Conservation (phyloP, 306 rosid species). For the Vigna hirtella region DNA sequence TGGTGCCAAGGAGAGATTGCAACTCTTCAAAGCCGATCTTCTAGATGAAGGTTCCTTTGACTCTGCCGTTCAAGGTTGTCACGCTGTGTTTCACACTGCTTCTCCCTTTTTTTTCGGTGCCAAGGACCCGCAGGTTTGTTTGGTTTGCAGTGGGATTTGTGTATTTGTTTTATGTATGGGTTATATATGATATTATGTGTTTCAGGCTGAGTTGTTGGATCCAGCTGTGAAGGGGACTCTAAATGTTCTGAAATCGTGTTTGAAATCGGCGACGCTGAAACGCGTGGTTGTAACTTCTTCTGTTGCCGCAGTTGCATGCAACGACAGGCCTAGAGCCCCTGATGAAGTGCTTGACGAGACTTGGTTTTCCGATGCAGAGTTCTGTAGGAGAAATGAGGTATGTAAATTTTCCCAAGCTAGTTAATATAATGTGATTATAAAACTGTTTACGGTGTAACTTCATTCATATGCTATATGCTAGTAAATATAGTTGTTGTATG, state of each 20-base stretch:
- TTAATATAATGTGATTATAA: too few relatives aligned
- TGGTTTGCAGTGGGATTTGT: neutral
- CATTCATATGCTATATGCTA: too few relatives aligned
- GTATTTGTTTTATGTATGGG: neutral
- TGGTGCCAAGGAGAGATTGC: constrained; percentile 61
- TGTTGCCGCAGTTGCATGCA: neutral
- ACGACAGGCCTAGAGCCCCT: constrained; percentile 41
- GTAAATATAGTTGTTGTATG: too few relatives aligned
- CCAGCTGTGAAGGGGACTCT: constrained; percentile 52
- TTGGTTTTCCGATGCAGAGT: constrained; percentile 48
- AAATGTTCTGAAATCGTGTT: constrained; percentile 51
- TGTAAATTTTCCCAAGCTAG: neutral
- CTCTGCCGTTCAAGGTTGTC: constrained; percentile 50
- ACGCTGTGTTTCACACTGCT: constrained; percentile 59
- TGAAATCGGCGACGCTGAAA: constrained; percentile 37
- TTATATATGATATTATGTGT: neutral
- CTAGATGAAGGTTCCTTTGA: constrained; percentile 44
- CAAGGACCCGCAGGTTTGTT: constrained; percentile 55
- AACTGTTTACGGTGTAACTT: too few relatives aligned
- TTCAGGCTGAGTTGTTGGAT: constrained; percentile 45
- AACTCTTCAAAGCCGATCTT: constrained; percentile 50
- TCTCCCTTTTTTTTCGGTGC: constrained; percentile 27
- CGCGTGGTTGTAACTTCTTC: constrained; percentile 49
- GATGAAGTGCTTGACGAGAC: constrained; percentile 46
- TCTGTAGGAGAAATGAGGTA: constrained; percentile 26